A percentile compares a stretch with the other conserved stretches of the same genome.
phyloP scores from a whole-genome alignment of 176 grass and related monocot species.

The Puccinellia tenuiflora region DNA sequence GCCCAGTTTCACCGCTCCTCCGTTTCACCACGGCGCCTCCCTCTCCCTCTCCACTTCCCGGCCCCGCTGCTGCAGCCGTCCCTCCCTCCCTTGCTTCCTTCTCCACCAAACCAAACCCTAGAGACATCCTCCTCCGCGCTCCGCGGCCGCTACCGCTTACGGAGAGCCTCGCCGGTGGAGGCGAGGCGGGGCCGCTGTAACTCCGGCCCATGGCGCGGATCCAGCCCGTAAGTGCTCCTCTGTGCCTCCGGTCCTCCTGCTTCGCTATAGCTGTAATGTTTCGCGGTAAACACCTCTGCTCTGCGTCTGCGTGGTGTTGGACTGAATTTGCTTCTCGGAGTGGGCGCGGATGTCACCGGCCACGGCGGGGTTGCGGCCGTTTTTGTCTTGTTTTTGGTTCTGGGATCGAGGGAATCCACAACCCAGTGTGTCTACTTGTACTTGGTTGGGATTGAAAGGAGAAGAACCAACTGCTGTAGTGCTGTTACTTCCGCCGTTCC shows the following conservation, averaged over 20 bases:
- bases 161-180: neutral
- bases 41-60: neutral
- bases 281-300: neutral
- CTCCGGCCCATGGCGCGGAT: slow-evolving; percentile 14
- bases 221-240: slow-evolving; percentile 26
- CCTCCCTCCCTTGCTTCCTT: neutral
- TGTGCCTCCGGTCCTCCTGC: neutral
- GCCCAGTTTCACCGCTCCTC: neutral
- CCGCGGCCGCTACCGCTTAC: neutral
- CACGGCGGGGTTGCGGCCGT: neutral
- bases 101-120: neutral
- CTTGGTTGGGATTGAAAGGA: neutral
- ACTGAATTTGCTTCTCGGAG: neutral
- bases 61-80: neutral
- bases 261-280: neutral
- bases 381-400: neutral
- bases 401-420: neutral
- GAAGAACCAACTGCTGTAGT: neutral
- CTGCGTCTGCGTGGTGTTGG: neutral
- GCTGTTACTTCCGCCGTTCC: neutral
- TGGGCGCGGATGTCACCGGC: neutral
- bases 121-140: neutral
- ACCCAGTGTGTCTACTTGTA: neutral
- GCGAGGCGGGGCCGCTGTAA: neutral
- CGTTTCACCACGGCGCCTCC: neutral